These are phyloP conservation scores for Clavispora santaluciae DNA, from an alignment of 805 yeast species.

Conservation along the genomic window DNA sequence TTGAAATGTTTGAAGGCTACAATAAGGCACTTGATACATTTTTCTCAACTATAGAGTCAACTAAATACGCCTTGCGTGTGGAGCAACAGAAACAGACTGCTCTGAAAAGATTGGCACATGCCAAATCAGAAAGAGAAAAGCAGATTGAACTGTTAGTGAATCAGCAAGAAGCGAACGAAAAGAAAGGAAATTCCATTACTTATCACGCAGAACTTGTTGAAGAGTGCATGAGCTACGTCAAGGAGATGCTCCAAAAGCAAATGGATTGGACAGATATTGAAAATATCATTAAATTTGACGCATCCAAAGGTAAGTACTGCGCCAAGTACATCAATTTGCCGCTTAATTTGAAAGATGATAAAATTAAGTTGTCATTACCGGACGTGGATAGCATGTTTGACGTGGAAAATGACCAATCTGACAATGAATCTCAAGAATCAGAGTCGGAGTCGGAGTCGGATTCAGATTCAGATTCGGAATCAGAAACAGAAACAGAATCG, in stretches of 20 bases:
- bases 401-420: constrained; percentile 9
- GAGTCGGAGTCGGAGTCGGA: constrained; percentile 28
- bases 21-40: constrained; percentile 78
- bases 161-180: constrained; percentile 58
- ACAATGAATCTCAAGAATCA: constrained; percentile 24
- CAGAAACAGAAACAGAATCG: constrained; percentile 8
- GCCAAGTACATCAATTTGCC: constrained; percentile 65
- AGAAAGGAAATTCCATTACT: constrained; percentile 71
- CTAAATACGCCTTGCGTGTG: constrained; percentile 66
- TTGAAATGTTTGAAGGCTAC: constrained; percentile 56
- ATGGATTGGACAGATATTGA: constrained; percentile 95
- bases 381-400: constrained; percentile 37
- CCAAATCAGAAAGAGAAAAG: constrained; percentile 64
- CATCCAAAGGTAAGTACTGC: constrained; percentile 55
- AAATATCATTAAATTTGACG: constrained; percentile 64
- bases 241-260: constrained; percentile 65
- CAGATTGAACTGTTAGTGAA: constrained; percentile 62
- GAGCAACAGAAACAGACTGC: constrained; percentile 79
- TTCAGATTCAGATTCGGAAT: constrained; percentile 16
- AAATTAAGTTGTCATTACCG: constrained; percentile 54
- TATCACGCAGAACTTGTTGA: constrained; percentile 66
- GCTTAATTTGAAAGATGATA: constrained; percentile 63
- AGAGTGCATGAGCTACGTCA: constrained; percentile 64
- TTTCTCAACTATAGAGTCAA: constrained; percentile 80
- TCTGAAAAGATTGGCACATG: constrained; percentile 65